Evolutionary conservation across 1,284 basidiomycete genomes (phyloP).

Genomic region (Hemileia vastatrix): DNA sequence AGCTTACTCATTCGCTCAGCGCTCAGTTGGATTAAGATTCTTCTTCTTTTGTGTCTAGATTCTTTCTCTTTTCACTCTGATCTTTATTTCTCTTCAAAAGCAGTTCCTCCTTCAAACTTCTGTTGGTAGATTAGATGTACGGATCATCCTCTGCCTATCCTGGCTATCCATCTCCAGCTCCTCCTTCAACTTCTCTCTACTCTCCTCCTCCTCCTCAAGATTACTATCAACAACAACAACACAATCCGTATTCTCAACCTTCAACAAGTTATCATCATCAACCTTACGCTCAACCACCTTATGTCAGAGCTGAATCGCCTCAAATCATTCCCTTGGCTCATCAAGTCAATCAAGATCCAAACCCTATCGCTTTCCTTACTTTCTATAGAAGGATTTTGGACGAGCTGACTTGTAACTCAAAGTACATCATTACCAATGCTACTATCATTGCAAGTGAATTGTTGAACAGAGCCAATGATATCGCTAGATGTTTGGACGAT

Average conservation of each 20-base stretch:
- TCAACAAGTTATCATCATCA: not conserved
- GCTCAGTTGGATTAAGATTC: too few relatives aligned
- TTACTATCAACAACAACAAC: not conserved
- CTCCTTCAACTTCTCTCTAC: not conserved
- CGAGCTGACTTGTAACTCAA: conserved; percentile 40
- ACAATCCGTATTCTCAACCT: not conserved
- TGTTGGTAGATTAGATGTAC: too few relatives aligned
- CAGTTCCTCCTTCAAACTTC: too few relatives aligned
- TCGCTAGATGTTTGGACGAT: conserved; percentile 37
- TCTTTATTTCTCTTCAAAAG: too few relatives aligned
- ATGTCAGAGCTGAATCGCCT: not conserved
- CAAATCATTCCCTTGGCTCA: not conserved
- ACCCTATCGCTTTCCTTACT: not conserved
- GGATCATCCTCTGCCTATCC: not conserved
- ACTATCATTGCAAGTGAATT: conserved; percentile 41
- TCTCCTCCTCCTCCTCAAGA: not conserved
- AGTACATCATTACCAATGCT: conserved; percentile 42
- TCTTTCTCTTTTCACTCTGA: too few relatives aligned
- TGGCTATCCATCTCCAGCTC: not conserved
- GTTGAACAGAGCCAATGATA: conserved; percentile 29
- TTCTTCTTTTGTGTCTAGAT: too few relatives aligned
- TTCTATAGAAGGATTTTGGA: not conserved
- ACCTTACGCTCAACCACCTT: not conserved
- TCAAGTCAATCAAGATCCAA: not conserved
- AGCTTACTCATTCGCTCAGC: too few relatives aligned